Evolutionary conservation across 2,329 filamentous ascomycete genomes (phyloP).

Genomic region (Ophiostoma pallidulum): DNA sequence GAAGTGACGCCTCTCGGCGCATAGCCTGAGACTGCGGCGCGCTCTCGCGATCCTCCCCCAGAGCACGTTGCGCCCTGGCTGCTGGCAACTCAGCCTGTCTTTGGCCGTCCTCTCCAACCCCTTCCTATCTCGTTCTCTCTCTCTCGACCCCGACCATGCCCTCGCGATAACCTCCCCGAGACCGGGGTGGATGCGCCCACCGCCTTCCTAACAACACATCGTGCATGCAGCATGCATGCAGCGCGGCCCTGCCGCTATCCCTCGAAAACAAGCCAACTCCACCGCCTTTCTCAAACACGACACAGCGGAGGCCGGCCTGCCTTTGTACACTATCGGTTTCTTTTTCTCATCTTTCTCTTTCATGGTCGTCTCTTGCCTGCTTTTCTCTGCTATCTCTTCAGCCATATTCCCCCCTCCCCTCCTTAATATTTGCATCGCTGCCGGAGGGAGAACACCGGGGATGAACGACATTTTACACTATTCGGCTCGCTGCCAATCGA

Average conservation of each 20-base stretch:
- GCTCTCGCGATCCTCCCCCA: constrained; percentile 1
- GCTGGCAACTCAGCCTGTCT: neutral
- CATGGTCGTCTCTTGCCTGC: neutral
- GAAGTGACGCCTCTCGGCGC: neutral
- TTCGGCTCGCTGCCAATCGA: constrained; percentile 24
- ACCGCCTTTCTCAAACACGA: constrained; percentile 5
- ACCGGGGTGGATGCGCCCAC: constrained; percentile 3
- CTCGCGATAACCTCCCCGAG: too few relatives aligned
- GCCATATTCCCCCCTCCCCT: constrained; percentile 15
- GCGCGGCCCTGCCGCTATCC: neutral
- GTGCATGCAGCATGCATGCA: constrained; percentile 12
- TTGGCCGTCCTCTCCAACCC: neutral
- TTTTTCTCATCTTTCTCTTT: constrained; percentile 1
- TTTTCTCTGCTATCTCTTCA: constrained; percentile 6
- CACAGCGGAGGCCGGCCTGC: neutral
- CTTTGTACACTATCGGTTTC: constrained; percentile 9
- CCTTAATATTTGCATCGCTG: constrained; percentile 26
- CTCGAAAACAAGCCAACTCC: neutral
- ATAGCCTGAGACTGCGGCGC: neutral
- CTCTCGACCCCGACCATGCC: neutral
- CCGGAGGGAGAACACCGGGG: constrained; percentile 2
- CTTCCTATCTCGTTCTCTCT: neutral
- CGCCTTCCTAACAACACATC: constrained; percentile 8
- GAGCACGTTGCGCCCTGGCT: neutral
- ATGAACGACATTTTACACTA: constrained; percentile 19